Evolutionary conservation across 148 eudicot species (phyloP).

Genomic region (Suaeda aralocaspica): DNA sequence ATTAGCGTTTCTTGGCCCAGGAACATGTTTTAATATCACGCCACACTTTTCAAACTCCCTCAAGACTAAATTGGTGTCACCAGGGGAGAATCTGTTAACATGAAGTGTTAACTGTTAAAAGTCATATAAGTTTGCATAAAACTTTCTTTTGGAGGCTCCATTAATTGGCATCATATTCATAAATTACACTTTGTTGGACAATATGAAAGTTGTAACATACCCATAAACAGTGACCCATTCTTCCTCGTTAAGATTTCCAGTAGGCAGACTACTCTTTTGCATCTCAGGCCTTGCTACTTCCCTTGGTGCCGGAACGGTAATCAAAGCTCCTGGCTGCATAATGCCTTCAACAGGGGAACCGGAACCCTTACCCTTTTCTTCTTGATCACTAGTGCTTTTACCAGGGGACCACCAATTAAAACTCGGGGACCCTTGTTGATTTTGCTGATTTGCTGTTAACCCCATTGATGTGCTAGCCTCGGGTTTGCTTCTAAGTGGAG

Average conservation of each 20-base stretch:
- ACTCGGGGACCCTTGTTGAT: slow-evolving; percentile 53
- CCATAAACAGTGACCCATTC: slow-evolving; percentile 99
- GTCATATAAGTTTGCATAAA: not conserved
- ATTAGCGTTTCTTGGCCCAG: slow-evolving; percentile 94
- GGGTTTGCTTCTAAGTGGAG: slow-evolving; percentile 48
- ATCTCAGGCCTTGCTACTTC: slow-evolving; percentile 92
- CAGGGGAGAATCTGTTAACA: slow-evolving; percentile 66
- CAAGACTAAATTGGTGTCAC: slow-evolving; percentile 81
- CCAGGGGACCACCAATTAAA: slow-evolving; percentile 78
- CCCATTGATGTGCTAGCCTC: slow-evolving; percentile 68
- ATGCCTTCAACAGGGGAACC: slow-evolving; percentile 94
- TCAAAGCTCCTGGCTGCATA: slow-evolving; percentile 73
- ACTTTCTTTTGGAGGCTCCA: not conserved
- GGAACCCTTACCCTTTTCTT: slow-evolving; percentile 82
- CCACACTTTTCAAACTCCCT: slow-evolving; percentile 98
- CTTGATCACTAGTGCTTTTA: slow-evolving; percentile 57
- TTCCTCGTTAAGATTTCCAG: slow-evolving; percentile 72
- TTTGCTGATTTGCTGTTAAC: slow-evolving; percentile 40
- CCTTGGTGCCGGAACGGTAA: slow-evolving; percentile 82
- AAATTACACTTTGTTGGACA: not conserved
- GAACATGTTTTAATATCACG: slow-evolving; percentile 72
- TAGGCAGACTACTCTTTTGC: slow-evolving; percentile 51
- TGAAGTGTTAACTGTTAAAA: not conserved
- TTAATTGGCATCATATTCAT: not conserved
- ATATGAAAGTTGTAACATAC: slow-evolving; percentile 33